phyloP scores from a whole-genome alignment of 495 filamentous ascomycete species.

The Neohortaea acidophila region DNA sequence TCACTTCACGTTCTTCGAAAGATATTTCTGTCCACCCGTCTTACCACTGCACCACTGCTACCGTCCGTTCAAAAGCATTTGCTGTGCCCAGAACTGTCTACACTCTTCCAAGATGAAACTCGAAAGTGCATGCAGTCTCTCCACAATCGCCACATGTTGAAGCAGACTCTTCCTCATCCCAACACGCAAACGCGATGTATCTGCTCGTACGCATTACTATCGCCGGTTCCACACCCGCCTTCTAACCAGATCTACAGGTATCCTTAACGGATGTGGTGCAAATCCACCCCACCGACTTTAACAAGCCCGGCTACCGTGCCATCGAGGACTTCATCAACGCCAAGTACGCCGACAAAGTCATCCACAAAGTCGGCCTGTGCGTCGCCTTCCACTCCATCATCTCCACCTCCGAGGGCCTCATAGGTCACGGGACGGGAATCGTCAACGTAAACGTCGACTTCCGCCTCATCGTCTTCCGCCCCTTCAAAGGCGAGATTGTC shows the following conservation, averaged over 20 bases:
- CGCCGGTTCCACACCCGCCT: neutral
- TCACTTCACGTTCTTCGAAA: no score
- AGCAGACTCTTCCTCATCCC: neutral
- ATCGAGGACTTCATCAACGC: conserved; percentile 89
- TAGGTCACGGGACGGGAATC: conserved; percentile 76
- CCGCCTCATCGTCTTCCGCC: conserved; percentile 80
- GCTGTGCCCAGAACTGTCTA: no score
- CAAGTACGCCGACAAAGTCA: conserved; percentile 85
- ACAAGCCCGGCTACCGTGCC: conserved; percentile 56
- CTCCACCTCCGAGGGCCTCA: conserved; percentile 74
- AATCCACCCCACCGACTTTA: conserved; percentile 73
- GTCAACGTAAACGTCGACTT: conserved; percentile 94
- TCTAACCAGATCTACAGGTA: conserved; percentile 29
- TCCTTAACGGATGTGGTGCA: conserved; percentile 82
- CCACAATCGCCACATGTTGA: no score
- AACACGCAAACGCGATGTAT: conserved; percentile 12
- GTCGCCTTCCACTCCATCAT: conserved; percentile 81
- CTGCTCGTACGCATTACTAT: conserved; percentile 9
- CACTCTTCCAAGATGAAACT: no score
- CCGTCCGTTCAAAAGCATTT: no score
- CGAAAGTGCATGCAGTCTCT: no score
- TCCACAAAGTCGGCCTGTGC: conserved; percentile 76
- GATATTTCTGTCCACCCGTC: no score
- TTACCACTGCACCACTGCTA: no score
- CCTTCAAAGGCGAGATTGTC: conserved; percentile 83